phyloP scores from a whole-genome alignment of 805 yeast species.

The Candida endomychidarum region DNA sequence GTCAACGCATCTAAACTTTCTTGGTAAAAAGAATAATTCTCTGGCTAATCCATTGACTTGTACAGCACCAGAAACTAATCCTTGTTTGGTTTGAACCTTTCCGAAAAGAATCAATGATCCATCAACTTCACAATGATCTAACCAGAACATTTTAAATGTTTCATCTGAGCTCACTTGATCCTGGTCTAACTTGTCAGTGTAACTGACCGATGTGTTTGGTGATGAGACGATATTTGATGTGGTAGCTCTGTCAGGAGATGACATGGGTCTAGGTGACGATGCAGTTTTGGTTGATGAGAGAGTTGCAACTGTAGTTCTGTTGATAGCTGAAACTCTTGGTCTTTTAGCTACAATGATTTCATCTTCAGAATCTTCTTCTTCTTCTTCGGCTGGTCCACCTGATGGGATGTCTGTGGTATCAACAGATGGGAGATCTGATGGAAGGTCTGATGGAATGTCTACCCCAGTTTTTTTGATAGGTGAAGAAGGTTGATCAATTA shows the following conservation, averaged over 20 bases:
- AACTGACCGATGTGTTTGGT: conserved; percentile 10
- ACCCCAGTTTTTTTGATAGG: conserved; percentile 27
- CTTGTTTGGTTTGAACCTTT: conserved; percentile 61
- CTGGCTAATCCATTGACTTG: conserved; percentile 70
- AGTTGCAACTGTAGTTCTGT: conserved; percentile 30
- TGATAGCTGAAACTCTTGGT: conserved; percentile 47
- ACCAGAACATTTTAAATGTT: conserved; percentile 78
- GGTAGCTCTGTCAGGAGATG: conserved; percentile 23
- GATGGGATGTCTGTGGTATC: too few species aligned
- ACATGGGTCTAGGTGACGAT: conserved; percentile 2
- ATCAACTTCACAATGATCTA: conserved; percentile 81
- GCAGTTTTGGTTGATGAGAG: conserved; percentile 37
- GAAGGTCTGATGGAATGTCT: background rate
- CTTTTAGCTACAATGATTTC: conserved; percentile 55
- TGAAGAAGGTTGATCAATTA: conserved; percentile 33
- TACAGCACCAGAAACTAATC: conserved; percentile 70
- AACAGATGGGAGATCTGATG: too few species aligned
- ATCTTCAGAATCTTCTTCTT: conserved; percentile 46
- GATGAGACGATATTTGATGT: conserved; percentile 14
- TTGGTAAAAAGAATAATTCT: conserved; percentile 77
- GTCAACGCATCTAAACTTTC: conserved; percentile 43
- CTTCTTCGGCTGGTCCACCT: conserved; percentile 9
- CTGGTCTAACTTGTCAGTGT: conserved; percentile 36
- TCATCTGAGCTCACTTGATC: conserved; percentile 34
- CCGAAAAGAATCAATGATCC: conserved; percentile 75